Evolutionary conservation across 2,329 filamentous ascomycete genomes (phyloP).

Genomic region (Phyllosticta paracitricarpa): DNA sequence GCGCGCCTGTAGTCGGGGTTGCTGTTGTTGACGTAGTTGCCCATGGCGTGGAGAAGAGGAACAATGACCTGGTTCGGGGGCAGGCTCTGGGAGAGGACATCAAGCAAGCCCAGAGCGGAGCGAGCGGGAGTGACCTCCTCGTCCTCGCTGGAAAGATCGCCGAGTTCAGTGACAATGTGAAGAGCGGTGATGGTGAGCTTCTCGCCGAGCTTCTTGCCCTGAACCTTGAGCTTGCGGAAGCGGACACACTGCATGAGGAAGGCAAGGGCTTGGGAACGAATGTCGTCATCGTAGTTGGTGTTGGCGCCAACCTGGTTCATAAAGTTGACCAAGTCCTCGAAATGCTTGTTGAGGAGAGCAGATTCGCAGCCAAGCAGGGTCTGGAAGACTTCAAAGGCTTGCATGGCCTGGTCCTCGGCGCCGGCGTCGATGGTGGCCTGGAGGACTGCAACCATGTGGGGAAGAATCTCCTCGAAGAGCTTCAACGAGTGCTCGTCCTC

Average conservation of each 20-base stretch:
- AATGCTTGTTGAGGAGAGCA: slow-evolving; percentile 70
- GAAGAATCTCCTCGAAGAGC: slow-evolving; percentile 70
- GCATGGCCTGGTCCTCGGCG: slow-evolving; percentile 80
- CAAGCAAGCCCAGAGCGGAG: slow-evolving; percentile 76
- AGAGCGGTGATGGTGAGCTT: slow-evolving; percentile 80
- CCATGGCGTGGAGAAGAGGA: slow-evolving; percentile 77
- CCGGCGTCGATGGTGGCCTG: slow-evolving; percentile 70
- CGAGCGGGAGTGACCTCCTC: slow-evolving; percentile 80
- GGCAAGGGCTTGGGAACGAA: slow-evolving; percentile 77
- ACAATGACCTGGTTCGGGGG: slow-evolving; percentile 92
- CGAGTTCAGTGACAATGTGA: slow-evolving; percentile 82
- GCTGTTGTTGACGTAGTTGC: slow-evolving; percentile 64
- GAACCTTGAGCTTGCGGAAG: slow-evolving; percentile 91
- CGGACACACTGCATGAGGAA: slow-evolving; percentile 90
- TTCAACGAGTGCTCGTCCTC: slow-evolving; percentile 66
- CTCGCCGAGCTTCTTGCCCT: slow-evolving; percentile 78
- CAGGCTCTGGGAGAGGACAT: slow-evolving; percentile 77
- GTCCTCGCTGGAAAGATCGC: slow-evolving; percentile 59
- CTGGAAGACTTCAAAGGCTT: slow-evolving; percentile 95
- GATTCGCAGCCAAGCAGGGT: slow-evolving; percentile 85
- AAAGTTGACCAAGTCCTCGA: slow-evolving; percentile 83
- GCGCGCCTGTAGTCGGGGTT: slow-evolving; percentile 77
- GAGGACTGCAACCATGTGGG: slow-evolving; percentile 79
- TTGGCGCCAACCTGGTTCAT: slow-evolving; percentile 83
- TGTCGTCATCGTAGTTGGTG: slow-evolving; percentile 69